Conservation (phyloP, 371 early-diverging fungal species). For the Mucor irregularis region DNA sequence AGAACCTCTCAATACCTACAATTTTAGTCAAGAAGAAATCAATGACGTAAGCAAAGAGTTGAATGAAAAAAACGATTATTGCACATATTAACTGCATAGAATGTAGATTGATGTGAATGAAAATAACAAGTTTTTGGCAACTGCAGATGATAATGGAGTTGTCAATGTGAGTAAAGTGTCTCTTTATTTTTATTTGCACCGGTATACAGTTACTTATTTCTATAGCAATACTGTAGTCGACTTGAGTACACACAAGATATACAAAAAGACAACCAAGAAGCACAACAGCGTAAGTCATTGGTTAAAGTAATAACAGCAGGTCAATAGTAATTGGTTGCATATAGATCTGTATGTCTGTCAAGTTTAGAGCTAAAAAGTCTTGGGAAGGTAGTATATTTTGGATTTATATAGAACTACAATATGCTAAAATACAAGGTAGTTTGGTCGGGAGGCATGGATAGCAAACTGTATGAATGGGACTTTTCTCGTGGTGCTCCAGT, state of each 20-base stretch:
- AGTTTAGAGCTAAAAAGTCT: conserved; percentile 40
- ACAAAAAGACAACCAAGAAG: conserved; percentile 41
- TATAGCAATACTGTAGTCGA: conserved; percentile 41
- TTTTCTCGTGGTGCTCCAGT: conserved; percentile 38
- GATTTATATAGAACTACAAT: background rate
- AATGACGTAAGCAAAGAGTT: conserved; percentile 28
- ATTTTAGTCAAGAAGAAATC: conserved; percentile 46
- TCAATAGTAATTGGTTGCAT: background rate
- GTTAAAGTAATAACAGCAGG: background rate
- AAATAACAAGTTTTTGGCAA: conserved; percentile 38
- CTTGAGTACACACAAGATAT: conserved; percentile 36
- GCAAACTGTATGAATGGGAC: conserved; percentile 46
- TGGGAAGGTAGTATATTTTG: conserved; percentile 39
- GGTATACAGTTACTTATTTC: too few relatives aligned
- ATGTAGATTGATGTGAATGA: conserved; percentile 47
- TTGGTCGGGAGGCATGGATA: conserved; percentile 55
- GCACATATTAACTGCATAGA: background rate
- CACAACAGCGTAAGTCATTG: conserved; percentile 33
- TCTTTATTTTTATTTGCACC: too few relatives aligned
- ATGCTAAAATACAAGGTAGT: conserved; percentile 18
- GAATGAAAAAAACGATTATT: background rate
- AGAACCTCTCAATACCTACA: conserved; percentile 25
- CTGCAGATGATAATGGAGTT: conserved; percentile 46
- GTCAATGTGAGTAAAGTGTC: conserved; percentile 36
- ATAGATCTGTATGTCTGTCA: conserved; percentile 49